Base-by-base conservation (phyloP, 805 yeast species). In the Lipomyces oligophaga region DNA sequence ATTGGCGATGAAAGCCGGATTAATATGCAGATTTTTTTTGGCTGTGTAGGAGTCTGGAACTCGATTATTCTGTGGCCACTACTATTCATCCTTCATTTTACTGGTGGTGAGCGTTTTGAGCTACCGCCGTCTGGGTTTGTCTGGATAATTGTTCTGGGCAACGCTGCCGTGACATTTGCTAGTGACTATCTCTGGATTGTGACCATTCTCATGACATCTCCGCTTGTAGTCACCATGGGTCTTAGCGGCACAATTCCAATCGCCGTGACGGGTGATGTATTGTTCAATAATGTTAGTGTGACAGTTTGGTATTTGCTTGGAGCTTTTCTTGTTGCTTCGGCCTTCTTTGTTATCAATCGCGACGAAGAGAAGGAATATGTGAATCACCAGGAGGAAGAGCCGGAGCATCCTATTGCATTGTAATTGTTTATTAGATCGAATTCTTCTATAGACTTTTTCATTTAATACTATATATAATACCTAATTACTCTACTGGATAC, bases 171-270 rank as follows among this genome's bases (percentile, higher is more conserved):
- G 34, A 87, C 96, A 0, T 82, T 93, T 57, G 66, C 89, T 13
- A 83, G 95, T 32, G 98, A 93, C 63, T 88, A 83, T 58, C 80
- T 94, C 60, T 93, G 98, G 98, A 96, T 95, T 27, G 79, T 86
- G 54, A 95, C 97, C 0, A 93, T 89, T 78, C 73, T 93, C 26
- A 69, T 93, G 60, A 93, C 98, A 0, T 83, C 93, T 35, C 98
- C 98, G 1, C 71, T 93, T 55, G 89, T 96, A 0, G 97, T 90
- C 2, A 93, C 98, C 0, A 95, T 93, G 8, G 98, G 98, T 0
- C 71, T 93, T 25, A 83, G 95, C 18, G 78, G 89, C 49, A 90
- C 97, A 0, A 93, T 93, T 16, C 98, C 98, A 2, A 75, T 93
- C 41, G 95, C 97, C 0, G 85, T 93, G 85, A 64, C 87, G 26